Evolutionary conservation across 2,329 filamentous ascomycete genomes (phyloP), one percentile per base, ranked within the genome.

Genomic region (Ascochyta fabae): DNA sequence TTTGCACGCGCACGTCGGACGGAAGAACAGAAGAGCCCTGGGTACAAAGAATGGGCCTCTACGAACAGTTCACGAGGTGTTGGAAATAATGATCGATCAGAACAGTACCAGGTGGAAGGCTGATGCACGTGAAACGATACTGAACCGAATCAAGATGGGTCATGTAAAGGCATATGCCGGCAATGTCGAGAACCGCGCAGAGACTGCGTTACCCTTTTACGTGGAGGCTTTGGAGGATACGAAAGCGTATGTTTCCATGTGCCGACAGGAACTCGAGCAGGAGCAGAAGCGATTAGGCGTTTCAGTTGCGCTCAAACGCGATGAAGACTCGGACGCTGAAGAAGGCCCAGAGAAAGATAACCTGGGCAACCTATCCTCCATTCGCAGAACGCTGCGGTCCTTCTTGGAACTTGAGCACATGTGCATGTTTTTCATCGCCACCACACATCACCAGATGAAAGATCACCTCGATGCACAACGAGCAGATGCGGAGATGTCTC

Each of bases 61-160:
- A 61, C 84, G 90, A 12, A 96, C 93, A 0, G 88, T 96, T 1
- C 85, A 88, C 16, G 91, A 98, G 73, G 94, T 98, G 1, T 80
- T 99, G 10, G 88, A 92, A 61, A 87, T 88, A 4, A 97, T 99
- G 94, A 88, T 97, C 54, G 92, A 96, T 51, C 88, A 94, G 68
- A 92, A 89, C 39, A 90, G 94, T 53, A 80, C 79, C 6, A 72
- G 77, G 1, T 84, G 94, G 53, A 84, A 88, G 47, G 76, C 82
- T 0, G 88, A 94, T 54, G 88, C 95, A 68, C 85, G 92, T 48
- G 78, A 81, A 2, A 81, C 88, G 43, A 79, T 96, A 6, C 71
- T 84, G 2, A 81, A 81, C 31, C 86, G 85, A 58, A 78, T 96
- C 40, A 84, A 83, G 15, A 82, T 86, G 50, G 94, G 91, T 0